A percentile compares a stretch with the other conserved stretches of the same genome.
Conservation (phyloP, 2,329 filamentous ascomycete species). For the Colletotrichum sp. region DNA sequence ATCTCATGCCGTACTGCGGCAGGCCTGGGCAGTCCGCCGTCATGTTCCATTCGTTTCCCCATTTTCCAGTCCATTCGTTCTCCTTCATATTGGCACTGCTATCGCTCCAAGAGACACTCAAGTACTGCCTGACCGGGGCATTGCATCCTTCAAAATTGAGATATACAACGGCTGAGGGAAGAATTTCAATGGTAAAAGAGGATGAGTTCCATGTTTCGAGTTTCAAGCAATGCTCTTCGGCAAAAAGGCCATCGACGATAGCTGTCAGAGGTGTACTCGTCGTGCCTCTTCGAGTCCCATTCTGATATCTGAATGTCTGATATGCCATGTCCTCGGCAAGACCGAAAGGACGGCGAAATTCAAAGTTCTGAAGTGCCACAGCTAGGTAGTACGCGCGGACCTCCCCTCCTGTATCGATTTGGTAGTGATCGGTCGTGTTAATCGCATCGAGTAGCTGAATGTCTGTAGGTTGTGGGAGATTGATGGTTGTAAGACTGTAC, state of each 20-base stretch:
- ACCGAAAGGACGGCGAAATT: not conserved
- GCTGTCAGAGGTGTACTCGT: not conserved
- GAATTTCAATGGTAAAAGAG: not conserved
- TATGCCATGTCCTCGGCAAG: not conserved
- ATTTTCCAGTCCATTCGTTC: not conserved
- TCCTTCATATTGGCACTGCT: no score
- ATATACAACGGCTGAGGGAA: no score
- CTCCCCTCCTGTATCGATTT: no score
- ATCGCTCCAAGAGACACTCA: no score
- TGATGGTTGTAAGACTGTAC: not conserved
- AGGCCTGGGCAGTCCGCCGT: not conserved
- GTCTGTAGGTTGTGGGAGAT: not conserved
- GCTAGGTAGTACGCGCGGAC: not conserved
- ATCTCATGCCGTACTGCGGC: not conserved
- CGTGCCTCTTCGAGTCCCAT: not conserved
- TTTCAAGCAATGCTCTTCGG: not conserved
- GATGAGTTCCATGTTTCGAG: not conserved
- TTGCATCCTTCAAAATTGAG: not conserved
- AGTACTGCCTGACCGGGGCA: not conserved
- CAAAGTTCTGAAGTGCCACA: not conserved
- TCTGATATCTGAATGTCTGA: not conserved
- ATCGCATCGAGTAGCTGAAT: not conserved
- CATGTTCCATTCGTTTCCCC: not conserved
- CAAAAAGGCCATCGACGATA: not conserved
- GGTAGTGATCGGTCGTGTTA: not conserved